Conservation (phyloP, 1,284 basidiomycete genomes). For the Phylloporus sp. region DNA sequence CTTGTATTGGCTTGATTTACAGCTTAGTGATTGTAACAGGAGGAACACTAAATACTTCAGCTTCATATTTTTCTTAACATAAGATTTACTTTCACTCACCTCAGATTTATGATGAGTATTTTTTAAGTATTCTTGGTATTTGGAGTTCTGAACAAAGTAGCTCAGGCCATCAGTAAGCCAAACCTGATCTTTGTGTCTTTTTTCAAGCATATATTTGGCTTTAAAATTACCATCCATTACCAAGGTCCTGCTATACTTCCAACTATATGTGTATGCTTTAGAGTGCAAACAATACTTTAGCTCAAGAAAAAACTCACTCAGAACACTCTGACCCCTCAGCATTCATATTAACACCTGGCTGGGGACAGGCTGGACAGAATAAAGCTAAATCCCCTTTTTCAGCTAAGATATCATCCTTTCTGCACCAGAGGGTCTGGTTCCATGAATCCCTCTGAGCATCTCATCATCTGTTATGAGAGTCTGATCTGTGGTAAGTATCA, state of each 20-base stretch:
- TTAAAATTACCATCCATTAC: background rate
- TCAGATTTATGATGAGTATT: background rate
- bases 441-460: no score
- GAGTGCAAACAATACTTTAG: no score
- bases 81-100: background rate
- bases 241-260: conserved; percentile 6
- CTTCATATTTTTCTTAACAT: conserved; percentile 13
- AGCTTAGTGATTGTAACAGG: conserved; percentile 18
- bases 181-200: background rate
- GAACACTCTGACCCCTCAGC: no score
- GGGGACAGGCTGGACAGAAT: conserved; percentile 26
- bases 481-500: no score
- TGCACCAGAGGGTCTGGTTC: no score
- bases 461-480: no score
- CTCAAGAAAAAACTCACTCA: background rate
- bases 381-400: conserved; percentile 16
- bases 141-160: conserved; percentile 9
- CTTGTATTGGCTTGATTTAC: conserved; percentile 13
- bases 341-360: conserved; percentile 19
- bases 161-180: conserved; percentile 21
- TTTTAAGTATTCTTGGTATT: background rate
- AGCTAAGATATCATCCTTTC: no score
- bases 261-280: no score
- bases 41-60: background rate
- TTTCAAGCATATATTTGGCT: background rate